Evolutionary conservation across 495 filamentous ascomycete genomes (phyloP).

Genomic region (Articulospora tetracladia): DNA sequence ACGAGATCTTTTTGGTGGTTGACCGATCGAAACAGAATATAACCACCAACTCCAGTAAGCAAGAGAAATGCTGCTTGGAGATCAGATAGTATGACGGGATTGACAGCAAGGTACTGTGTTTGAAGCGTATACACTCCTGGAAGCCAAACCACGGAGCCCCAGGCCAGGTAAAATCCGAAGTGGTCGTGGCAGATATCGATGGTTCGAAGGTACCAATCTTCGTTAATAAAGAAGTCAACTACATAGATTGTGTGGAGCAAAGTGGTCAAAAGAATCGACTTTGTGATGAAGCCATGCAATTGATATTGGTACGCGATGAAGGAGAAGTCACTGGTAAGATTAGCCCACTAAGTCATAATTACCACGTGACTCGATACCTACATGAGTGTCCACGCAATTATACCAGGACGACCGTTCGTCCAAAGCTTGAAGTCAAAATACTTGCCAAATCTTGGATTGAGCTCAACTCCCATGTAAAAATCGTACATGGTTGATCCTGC

Average conservation of each 20-base stretch:
- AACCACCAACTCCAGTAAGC: conserved; percentile 34
- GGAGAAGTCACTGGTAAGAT: conserved; percentile 36
- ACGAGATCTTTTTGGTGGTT: conserved; percentile 46
- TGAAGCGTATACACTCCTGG: conserved; percentile 45
- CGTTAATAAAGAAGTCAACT: conserved; percentile 48
- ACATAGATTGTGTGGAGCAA: conserved; percentile 43
- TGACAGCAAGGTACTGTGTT: conserved; percentile 42
- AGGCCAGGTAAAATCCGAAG: conserved; percentile 49
- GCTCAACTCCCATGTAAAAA: conserved; percentile 43
- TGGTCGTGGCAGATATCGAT: conserved; percentile 50
- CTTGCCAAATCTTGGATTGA: conserved; percentile 44
- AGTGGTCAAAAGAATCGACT: conserved; percentile 40
- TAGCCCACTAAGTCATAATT: neutral
- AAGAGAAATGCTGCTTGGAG: conserved; percentile 28
- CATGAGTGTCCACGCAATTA: conserved; percentile 28
- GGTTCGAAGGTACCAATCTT: conserved; percentile 47
- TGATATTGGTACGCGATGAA: conserved; percentile 44
- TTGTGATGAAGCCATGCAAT: conserved; percentile 37
- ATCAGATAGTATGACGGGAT: conserved; percentile 35
- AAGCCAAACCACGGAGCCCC: conserved; percentile 42
- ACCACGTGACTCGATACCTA: conserved; percentile 26
- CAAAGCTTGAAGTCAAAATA: conserved; percentile 48
- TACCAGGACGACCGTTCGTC: conserved; percentile 43
- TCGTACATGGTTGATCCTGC: conserved; percentile 39
- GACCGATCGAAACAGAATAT: conserved; percentile 40